phyloP scores from a whole-genome alignment of 805 yeast genomes.

The Phaffomyces thermotolerans region DNA sequence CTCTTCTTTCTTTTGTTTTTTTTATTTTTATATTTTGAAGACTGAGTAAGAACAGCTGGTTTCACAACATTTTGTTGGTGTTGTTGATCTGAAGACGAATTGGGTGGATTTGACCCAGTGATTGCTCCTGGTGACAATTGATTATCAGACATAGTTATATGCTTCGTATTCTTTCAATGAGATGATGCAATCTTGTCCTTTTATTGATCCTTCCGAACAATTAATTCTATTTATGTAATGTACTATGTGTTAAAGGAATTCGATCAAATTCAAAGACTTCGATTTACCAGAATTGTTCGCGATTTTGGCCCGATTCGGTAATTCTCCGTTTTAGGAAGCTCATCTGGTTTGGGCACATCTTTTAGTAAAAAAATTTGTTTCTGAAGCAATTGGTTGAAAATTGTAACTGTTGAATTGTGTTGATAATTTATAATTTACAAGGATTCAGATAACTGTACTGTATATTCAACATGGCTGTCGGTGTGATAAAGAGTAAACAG shows the following conservation, averaged over 20 bases:
- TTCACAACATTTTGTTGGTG: neutral
- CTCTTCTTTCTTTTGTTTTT: conserved; percentile 6
- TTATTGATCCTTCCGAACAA: neutral
- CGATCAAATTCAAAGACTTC: neutral
- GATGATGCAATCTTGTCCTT: neutral
- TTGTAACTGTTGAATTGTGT: too few species aligned
- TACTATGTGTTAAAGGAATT: too few species aligned
- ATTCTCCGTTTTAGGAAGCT: neutral
- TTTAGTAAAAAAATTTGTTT: neutral
- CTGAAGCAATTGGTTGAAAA: neutral
- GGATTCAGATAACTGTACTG: too few species aligned
- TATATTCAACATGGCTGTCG: conserved; percentile 18
- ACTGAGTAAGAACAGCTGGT: neutral
- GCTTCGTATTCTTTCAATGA: too few species aligned
- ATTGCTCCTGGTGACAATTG: conserved; percentile 3
- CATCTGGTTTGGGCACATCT: neutral
- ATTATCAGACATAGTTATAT: conserved; percentile 3
- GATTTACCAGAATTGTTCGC: neutral
- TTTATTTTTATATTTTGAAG: conserved; percentile 5
- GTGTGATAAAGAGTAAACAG: conserved; percentile 37
- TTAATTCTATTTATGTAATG: too few species aligned
- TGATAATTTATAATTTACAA: too few species aligned
- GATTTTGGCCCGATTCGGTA: neutral
- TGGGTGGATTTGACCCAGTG: too few species aligned
- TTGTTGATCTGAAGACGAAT: neutral